Evolutionary conservation across 2,329 filamentous ascomycete species (phyloP).

Genomic region (Capronia coronata): DNA sequence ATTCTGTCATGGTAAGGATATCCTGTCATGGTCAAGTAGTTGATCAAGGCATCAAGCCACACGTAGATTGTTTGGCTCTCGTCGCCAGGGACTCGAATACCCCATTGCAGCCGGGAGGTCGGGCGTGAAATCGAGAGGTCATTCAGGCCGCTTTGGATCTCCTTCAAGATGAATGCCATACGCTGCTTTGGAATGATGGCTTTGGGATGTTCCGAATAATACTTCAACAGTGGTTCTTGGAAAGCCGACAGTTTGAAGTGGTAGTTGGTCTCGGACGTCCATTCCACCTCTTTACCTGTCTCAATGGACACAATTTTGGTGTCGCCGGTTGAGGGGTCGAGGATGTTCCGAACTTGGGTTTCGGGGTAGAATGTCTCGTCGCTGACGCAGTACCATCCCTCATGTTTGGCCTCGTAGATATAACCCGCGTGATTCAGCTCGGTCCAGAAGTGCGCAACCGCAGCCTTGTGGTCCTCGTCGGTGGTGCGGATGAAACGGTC

Average conservation of each 20-base stretch:
- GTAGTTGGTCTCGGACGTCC: conserved; percentile 88
- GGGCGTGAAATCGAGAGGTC: conserved; percentile 89
- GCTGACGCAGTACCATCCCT: conserved; percentile 94
- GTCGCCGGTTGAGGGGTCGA: conserved; percentile 73
- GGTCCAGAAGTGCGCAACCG: conserved; percentile 85
- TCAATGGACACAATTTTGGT: conserved; percentile 76
- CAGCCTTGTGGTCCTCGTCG: conserved; percentile 69
- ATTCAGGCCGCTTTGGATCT: conserved; percentile 69
- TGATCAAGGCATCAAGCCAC: conserved; percentile 93
- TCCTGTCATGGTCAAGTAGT: conserved; percentile 82
- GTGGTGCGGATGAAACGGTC: conserved; percentile 93
- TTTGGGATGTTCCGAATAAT: conserved; percentile 69
- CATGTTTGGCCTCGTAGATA: conserved; percentile 78
- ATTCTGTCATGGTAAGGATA: conserved; percentile 67
- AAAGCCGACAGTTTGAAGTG: conserved; percentile 87
- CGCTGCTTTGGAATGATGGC: conserved; percentile 69
- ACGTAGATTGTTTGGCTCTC: conserved; percentile 88
- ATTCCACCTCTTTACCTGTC: conserved; percentile 89
- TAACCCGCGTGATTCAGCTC: conserved; percentile 67
- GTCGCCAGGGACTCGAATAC: conserved; percentile 81
- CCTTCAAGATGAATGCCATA: conserved; percentile 70
- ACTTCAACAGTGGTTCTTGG: conserved; percentile 66
- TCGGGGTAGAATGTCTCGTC: conserved; percentile 95
- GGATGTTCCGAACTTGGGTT: conserved; percentile 62
- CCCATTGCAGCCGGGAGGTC: conserved; percentile 71